These are phyloP conservation scores for Brettanomyces custersianus DNA, from an alignment of 805 yeast species.

Conservation along the genomic window DNA sequence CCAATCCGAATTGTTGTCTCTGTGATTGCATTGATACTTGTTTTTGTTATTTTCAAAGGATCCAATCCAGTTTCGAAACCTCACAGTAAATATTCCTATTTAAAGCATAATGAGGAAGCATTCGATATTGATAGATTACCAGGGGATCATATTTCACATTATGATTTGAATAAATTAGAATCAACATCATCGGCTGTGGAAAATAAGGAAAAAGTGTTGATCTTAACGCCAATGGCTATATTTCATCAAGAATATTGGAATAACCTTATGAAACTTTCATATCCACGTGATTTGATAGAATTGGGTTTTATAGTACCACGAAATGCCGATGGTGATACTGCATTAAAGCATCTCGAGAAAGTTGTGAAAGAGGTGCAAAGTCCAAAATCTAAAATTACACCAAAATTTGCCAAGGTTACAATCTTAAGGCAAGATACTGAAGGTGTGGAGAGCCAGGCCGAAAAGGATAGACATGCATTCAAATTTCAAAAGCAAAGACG, in stretches of 20 bases:
- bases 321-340: conserved; percentile 69
- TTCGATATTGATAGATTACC: conserved; percentile 55
- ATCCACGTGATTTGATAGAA: conserved; percentile 79
- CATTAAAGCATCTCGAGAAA: conserved; percentile 59
- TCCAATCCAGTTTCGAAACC: conserved; percentile 9
- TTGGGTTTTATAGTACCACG: conserved; percentile 90
- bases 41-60: not conserved
- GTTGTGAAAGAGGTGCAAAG: conserved; percentile 70
- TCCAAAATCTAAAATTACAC: conserved; percentile 38
- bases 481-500: conserved; percentile 84
- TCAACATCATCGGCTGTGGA: conserved; percentile 64
- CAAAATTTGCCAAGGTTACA: conserved; percentile 74
- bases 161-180: conserved; percentile 71
- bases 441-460: conserved; percentile 52
- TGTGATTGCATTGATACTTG: too few relatives aligned
- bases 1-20: too few relatives aligned
- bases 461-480: conserved; percentile 86
- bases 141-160: conserved; percentile 70
- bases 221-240: conserved; percentile 83
- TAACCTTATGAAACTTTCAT: conserved; percentile 62
- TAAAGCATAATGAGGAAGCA: conserved; percentile 37
- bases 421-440: conserved; percentile 86
- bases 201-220: conserved; percentile 74
- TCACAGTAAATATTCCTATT: conserved; percentile 28
- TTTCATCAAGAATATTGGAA: conserved; percentile 86